Conservation (phyloP, 1,284 basidiomycete species). For the Ceratobasidium sp. region DNA sequence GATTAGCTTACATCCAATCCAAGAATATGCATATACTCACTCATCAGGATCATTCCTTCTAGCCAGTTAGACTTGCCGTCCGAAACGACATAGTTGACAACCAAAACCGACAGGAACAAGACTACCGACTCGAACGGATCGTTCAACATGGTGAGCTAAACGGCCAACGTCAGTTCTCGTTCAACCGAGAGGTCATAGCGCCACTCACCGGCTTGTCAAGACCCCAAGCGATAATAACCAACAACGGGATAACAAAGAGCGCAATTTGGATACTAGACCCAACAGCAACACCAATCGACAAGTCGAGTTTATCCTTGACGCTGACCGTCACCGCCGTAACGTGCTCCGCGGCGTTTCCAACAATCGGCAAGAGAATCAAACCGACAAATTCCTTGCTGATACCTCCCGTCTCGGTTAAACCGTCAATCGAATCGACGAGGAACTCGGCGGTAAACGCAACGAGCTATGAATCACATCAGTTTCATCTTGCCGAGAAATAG, state of each 20-base stretch:
- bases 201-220: constrained; percentile 56
- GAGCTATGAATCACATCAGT: constrained; percentile 53
- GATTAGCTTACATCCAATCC: not conserved
- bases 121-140: constrained; percentile 72
- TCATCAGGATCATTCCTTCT: constrained; percentile 71
- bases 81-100: constrained; percentile 41
- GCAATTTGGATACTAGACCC: constrained; percentile 94
- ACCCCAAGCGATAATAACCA: constrained; percentile 66
- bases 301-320: constrained; percentile 50
- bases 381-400: constrained; percentile 56
- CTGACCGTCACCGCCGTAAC: constrained; percentile 50
- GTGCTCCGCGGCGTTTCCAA: constrained; percentile 49
- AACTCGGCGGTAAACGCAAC: constrained; percentile 64
- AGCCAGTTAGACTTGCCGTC: constrained; percentile 44
- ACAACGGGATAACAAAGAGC: constrained; percentile 80
- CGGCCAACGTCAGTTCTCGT: not conserved
- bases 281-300: constrained; percentile 64
- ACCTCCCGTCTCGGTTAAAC: constrained; percentile 55
- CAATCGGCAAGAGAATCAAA: constrained; percentile 48
- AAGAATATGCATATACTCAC: constrained; percentile 61
- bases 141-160: constrained; percentile 61
- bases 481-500: not conserved
- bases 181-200: constrained; percentile 47
- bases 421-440: constrained; percentile 49
- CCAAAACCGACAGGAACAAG: constrained; percentile 55